phyloP scores from a whole-genome alignment of 2,329 filamentous ascomycete species.

The Microsporum canis region DNA sequence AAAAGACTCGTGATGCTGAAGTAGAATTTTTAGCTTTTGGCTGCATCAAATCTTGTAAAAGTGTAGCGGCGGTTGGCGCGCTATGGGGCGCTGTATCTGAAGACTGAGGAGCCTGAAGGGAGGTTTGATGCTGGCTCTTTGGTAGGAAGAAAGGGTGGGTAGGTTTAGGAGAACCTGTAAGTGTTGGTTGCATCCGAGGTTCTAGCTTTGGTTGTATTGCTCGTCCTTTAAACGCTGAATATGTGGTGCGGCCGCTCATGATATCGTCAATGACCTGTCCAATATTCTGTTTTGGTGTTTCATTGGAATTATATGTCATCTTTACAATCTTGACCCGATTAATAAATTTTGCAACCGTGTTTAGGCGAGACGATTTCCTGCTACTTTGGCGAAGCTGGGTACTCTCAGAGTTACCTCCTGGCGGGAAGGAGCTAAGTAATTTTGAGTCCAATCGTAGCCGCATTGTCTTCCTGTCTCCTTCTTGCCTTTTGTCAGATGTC shows the following conservation, averaged over 20 bases:
- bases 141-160: slow-evolving; percentile 61
- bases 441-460: slow-evolving; percentile 35
- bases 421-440: slow-evolving; percentile 29
- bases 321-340: slow-evolving; percentile 15
- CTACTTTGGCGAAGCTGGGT: background rate
- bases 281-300: slow-evolving; percentile 36
- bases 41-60: background rate
- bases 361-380: background rate
- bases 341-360: background rate
- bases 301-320: slow-evolving; percentile 49
- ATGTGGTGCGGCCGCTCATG: slow-evolving; percentile 33
- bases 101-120: background rate
- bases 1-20: background rate
- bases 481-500: background rate
- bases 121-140: slow-evolving; percentile 28
- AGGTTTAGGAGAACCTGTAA: slow-evolving; percentile 27
- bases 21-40: background rate
- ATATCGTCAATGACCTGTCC: slow-evolving; percentile 55
- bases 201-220: background rate
- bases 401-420: slow-evolving; percentile 11
- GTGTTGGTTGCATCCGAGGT: slow-evolving; percentile 14
- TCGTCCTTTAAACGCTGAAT: slow-evolving; percentile 11
- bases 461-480: slow-evolving; percentile 32
- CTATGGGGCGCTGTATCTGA: background rate
- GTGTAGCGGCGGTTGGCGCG: background rate